Conservation (phyloP, 306 rosid species). For the Trifolium subterraneum region DNA sequence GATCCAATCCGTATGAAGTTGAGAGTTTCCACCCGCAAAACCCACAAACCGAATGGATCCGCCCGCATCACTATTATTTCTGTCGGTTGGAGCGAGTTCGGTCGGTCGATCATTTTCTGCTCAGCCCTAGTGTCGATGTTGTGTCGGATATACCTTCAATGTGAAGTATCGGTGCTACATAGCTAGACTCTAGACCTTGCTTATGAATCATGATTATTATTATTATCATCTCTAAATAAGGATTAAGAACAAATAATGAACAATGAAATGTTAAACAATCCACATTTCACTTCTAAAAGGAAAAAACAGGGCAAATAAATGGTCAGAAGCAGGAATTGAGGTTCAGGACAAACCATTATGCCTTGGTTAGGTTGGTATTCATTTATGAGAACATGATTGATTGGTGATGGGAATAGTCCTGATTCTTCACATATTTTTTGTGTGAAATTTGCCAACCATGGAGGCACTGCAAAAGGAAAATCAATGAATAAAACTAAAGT, state of each 20-base stretch:
- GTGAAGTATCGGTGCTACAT: not conserved
- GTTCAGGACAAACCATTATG: constrained; percentile 69
- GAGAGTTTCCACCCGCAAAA: too few species aligned
- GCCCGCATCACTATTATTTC: too few species aligned
- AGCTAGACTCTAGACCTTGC: not conserved
- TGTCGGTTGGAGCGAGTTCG: too few species aligned
- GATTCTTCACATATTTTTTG: constrained; percentile 64
- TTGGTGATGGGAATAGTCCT: constrained; percentile 68
- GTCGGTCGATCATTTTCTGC: too few species aligned
- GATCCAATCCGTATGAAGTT: too few species aligned
- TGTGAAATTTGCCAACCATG: constrained; percentile 77
- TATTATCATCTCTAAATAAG: not conserved
- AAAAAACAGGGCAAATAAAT: constrained; percentile 24
- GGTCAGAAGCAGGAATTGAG: constrained; percentile 36
- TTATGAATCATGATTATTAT: not conserved
- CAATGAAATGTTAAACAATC: constrained; percentile 18
- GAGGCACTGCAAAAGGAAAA: constrained; percentile 63
- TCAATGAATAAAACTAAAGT: not conserved
- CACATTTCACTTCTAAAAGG: not conserved
- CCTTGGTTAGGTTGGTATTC: constrained; percentile 91
- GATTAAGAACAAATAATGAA: constrained; percentile 9
- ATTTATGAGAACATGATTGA: constrained; percentile 91
- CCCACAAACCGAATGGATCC: too few species aligned
- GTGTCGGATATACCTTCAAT: not conserved
- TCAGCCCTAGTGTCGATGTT: not conserved